These are phyloP conservation scores for Neurospora pannonica DNA, from an alignment of 495 filamentous ascomycete genomes.

Conservation along the genomic window DNA sequence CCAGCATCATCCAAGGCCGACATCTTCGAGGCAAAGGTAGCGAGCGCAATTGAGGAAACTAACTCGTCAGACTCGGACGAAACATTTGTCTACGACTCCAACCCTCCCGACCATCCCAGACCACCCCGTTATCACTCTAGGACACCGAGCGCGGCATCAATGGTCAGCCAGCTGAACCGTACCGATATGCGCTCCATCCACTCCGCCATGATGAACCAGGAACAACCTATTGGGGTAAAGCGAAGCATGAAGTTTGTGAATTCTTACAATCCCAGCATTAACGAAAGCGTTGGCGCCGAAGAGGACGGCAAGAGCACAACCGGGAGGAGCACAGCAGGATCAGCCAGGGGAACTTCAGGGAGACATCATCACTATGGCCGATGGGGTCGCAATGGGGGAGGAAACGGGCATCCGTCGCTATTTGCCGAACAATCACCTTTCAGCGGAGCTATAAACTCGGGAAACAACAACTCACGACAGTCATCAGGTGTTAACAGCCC, in stretches of 20 bases:
- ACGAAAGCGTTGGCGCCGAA: conserved; percentile 47
- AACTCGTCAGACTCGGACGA: conserved; percentile 93
- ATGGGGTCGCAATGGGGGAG: conserved; percentile 50
- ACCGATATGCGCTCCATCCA: conserved; percentile 51
- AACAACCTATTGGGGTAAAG: conserved; percentile 66
- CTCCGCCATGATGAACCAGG: conserved; percentile 49
- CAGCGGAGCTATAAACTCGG: conserved; percentile 25
- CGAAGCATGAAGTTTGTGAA: conserved; percentile 98
- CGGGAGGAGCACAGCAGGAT: conserved; percentile 49
- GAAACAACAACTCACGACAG: conserved; percentile 38
- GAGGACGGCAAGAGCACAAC: conserved; percentile 49
- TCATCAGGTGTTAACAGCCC: conserved; percentile 55
- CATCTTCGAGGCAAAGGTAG: conserved; percentile 94
- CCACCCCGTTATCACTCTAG: conserved; percentile 81
- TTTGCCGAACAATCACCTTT: conserved; percentile 73
- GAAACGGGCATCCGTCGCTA: conserved; percentile 59
- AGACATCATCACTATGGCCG: conserved; percentile 67
- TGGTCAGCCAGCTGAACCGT: conserved; percentile 71
- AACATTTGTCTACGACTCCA: conserved; percentile 98
- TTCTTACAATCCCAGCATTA: conserved; percentile 54
- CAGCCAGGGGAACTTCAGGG: conserved; percentile 53
- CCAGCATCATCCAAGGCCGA: conserved; percentile 91
- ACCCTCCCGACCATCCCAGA: conserved; percentile 81
- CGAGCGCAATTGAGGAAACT: conserved; percentile 82
- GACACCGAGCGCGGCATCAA: conserved; percentile 89